phyloP scores from a whole-genome alignment of 345 rosid genomes.

The Passiflora organensis region DNA sequence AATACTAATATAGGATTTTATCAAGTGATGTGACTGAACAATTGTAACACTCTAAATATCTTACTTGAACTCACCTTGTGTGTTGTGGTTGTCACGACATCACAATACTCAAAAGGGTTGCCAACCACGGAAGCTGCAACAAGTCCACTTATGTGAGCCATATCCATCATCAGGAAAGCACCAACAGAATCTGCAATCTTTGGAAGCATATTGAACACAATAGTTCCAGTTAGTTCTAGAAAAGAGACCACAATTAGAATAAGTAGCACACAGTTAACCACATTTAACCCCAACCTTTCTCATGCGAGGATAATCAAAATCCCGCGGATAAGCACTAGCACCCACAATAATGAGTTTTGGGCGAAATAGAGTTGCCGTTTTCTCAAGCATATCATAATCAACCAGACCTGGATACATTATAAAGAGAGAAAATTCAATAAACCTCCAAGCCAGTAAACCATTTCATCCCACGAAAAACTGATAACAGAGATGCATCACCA shows the following conservation, averaged over 20 bases:
- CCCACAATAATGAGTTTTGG: constrained; percentile 94
- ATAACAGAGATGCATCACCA: constrained; percentile 36
- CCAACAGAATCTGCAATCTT: constrained; percentile 92
- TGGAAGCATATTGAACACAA: constrained; percentile 18
- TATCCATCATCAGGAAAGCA: constrained; percentile 97
- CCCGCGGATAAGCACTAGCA: constrained; percentile 94
- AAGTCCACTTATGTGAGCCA: constrained; percentile 97
- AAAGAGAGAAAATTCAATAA: constrained; percentile 11
- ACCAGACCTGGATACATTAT: constrained; percentile 51
- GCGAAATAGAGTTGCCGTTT: constrained; percentile 74
- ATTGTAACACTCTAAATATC: too few species aligned
- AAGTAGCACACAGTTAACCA: background rate
- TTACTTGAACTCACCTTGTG: constrained; percentile 59
- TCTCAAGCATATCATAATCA: constrained; percentile 92
- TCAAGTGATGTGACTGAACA: too few species aligned
- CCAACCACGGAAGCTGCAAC: constrained; percentile 89
- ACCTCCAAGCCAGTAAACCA: constrained; percentile 2
- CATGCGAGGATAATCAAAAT: constrained; percentile 90
- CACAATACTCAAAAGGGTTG: constrained; percentile 84
- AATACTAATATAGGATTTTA: too few species aligned
- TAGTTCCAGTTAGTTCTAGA: constrained; percentile 13
- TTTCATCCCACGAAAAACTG: background rate
- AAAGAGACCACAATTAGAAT: background rate
- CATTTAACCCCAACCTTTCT: constrained; percentile 56
- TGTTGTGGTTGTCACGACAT: constrained; percentile 88